Evolutionary conservation across 1,139 yeast species (phyloP), one percentile per base, ranked within the genome.

Genomic region (Blastobotrys proliferans): DNA sequence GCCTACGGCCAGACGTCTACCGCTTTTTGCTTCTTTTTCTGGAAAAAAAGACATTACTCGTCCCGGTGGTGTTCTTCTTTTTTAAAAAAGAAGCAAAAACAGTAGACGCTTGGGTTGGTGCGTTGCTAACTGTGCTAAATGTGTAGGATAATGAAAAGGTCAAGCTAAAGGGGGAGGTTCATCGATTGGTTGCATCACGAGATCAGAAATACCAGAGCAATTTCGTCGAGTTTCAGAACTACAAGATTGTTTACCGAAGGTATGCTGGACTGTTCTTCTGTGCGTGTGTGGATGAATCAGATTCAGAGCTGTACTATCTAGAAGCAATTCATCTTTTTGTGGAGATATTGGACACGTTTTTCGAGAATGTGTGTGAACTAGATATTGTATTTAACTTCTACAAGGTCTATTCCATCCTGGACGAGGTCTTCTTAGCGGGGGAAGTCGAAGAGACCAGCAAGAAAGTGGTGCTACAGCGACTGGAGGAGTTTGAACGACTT

Each of bases 361-460:
- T 92, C 58, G 76, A 77, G 41, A 88, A 83, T 57, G 98, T 92
- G n/a, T 90, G 97, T 66, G 98, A 92, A 65, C 72, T 92, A 54
- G 98, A 92, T 61, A 73, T 92, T 45, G 94, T 92, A 33, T 92
- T 92, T 72, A 94, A 94, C 52, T 92, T 92, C 65, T 83, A 82
- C 60, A 83, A 85, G 60, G 97, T 97, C 0, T 94, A 92, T 60
- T 83, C 85, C 55, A 82, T 92, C 3, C 67, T 94, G 53, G 97
- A 94, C 62, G 98, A 92, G 62, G 72, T 92, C 54, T 69, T 92
- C 33, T 66, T 81, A 60, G 79, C 80, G 35, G 99, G 99, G 0
- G 81, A 83, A 43, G 66, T 92, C 16, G 86, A 85, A 53, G 99
- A 92, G 60, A 78, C 92, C 34, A 82, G 94, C 10, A 83, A 83